A percentile compares a stretch with the other conserved stretches of the same genome.
Evolutionary conservation across 139 green algal genomes (phyloP).

Genomic region (Chlorella sp.): DNA sequence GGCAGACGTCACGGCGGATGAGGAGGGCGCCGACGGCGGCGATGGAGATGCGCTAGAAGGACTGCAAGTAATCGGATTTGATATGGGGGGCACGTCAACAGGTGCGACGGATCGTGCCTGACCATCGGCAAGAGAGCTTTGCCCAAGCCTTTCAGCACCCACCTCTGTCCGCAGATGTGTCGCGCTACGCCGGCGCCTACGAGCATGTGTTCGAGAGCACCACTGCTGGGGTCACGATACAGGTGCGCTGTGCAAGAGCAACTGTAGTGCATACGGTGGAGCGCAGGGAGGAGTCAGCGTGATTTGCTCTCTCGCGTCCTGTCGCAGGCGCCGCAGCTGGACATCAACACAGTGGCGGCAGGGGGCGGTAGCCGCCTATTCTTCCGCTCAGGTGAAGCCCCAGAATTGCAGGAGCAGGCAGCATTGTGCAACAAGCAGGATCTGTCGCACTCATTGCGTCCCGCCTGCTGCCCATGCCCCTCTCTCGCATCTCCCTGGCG

Average conservation of each 20-base stretch:
- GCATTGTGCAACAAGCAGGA: too few relatives aligned
- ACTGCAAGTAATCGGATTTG: slow-evolving; percentile 95
- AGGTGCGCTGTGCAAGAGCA: slow-evolving; percentile 2
- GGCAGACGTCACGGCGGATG: too few relatives aligned
- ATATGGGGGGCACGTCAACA: slow-evolving; percentile 94
- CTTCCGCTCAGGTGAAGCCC: slow-evolving; percentile 66
- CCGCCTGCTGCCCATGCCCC: too few relatives aligned
- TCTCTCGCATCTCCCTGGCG: too few relatives aligned
- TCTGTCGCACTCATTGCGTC: too few relatives aligned
- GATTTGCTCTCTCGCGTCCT: not conserved
- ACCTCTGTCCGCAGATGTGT: slow-evolving; percentile 73
- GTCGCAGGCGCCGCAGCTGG: slow-evolving; percentile 89
- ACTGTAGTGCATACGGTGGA: not conserved
- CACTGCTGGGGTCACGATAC: slow-evolving; percentile 84
- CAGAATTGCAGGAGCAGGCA: too few relatives aligned
- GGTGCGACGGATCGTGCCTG: not conserved
- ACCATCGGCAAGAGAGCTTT: not conserved
- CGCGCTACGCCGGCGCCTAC: slow-evolving; percentile 82
- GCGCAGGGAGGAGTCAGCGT: not conserved
- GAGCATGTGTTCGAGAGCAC: slow-evolving; percentile 95
- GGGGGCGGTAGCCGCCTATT: slow-evolving; percentile 88
- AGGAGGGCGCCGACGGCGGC: too few relatives aligned
- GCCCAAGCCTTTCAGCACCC: not conserved
- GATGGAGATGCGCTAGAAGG: not conserved
- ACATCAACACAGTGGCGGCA: slow-evolving; percentile 98